These are phyloP conservation scores for Xylona heveae DNA, from an alignment of 495 filamentous ascomycete species.

Conservation along the genomic window DNA sequence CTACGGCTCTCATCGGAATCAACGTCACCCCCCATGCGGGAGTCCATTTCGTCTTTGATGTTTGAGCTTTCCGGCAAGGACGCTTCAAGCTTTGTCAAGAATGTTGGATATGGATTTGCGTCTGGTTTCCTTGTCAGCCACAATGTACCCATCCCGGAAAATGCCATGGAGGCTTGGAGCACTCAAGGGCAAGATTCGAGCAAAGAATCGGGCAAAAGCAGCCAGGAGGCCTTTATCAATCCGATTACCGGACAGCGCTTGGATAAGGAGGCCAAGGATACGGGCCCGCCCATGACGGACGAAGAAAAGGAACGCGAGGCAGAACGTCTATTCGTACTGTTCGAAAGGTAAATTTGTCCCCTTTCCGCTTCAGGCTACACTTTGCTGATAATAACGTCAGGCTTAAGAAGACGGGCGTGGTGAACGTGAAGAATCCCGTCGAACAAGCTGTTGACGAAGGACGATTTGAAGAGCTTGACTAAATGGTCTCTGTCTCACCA, in stretches of 20 bases:
- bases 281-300: conserved; percentile 53
- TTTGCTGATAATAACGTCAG: conserved; percentile 20
- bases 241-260: conserved; percentile 78
- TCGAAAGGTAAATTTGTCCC: conserved; percentile 47
- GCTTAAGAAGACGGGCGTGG: conserved; percentile 60
- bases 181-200: conserved; percentile 17
- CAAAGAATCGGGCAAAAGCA: conserved; percentile 13
- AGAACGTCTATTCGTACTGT: conserved; percentile 80
- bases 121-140: conserved; percentile 73
- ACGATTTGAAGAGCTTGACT: conserved; percentile 47
- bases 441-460: conserved; percentile 54
- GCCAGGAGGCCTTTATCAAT: conserved; percentile 33
- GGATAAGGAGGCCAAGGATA: conserved; percentile 37
- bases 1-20: conserved; percentile 62
- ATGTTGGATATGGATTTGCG: conserved; percentile 83
- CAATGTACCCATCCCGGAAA: conserved; percentile 53
- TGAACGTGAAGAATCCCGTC: conserved; percentile 73
- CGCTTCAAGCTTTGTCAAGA: conserved; percentile 46
- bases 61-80: conserved; percentile 73
- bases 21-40: conserved; percentile 42
- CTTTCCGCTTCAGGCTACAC: not conserved
- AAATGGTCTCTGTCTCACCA: no score
- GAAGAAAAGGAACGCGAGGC: conserved; percentile 90
- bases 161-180: conserved; percentile 34
- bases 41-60: conserved; percentile 55